Conservation (phyloP, 1,284 basidiomycete genomes). For the Trichosporon sp. region DNA sequence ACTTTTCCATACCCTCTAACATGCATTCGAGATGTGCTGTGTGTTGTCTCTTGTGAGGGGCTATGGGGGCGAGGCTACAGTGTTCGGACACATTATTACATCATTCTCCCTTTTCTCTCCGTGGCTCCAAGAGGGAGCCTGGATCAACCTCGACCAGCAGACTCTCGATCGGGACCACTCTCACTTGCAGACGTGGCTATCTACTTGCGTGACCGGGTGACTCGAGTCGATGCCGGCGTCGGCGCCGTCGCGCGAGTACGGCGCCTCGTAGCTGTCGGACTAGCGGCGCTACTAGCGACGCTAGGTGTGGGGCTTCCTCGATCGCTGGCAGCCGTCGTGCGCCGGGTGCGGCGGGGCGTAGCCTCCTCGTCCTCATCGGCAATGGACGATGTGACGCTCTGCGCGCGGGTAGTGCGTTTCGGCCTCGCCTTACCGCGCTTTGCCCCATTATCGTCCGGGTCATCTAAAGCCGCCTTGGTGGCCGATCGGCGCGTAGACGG, state of each 20-base stretch:
- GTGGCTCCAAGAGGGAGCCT: too few species aligned
- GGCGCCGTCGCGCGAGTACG: neutral
- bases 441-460: slow-evolving; percentile 5
- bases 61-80: too few species aligned
- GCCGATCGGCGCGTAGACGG: slow-evolving; percentile 14
- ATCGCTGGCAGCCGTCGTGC: slow-evolving; percentile 25
- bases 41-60: neutral
- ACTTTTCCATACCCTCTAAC: slow-evolving; percentile 6
- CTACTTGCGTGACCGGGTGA: slow-evolving; percentile 20
- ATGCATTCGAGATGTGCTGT: slow-evolving; percentile 1
- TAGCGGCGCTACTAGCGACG: slow-evolving; percentile 19
- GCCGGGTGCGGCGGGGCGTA: slow-evolving; percentile 22
- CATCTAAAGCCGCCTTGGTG: slow-evolving; percentile 18
- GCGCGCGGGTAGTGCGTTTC: slow-evolving; percentile 12
- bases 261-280: slow-evolving; percentile 1
- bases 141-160: neutral
- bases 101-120: neutral
- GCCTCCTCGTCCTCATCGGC: slow-evolving; percentile 4
- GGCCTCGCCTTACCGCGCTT: slow-evolving; percentile 7
- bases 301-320: slow-evolving; percentile 40
- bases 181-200: too few species aligned
- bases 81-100: too few species aligned
- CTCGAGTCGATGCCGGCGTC: slow-evolving; percentile 27
- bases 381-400: slow-evolving; percentile 22
- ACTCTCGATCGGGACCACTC: too few species aligned